Base-by-base conservation (phyloP, 192 early-diverging fungal genomes). In the Coemansia sp. region DNA sequence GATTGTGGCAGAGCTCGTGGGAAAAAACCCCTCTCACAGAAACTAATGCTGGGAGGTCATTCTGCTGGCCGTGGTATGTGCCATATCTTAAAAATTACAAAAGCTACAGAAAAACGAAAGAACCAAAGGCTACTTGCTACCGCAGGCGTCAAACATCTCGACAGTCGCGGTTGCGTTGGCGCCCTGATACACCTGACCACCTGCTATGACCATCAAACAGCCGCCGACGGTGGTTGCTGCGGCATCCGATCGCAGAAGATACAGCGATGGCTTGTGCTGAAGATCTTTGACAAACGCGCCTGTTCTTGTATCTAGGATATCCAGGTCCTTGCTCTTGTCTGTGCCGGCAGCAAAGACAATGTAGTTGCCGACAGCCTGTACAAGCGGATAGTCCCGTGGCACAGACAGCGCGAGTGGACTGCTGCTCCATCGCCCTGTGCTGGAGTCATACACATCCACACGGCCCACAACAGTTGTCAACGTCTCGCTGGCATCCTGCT, bases 131-230 rank as follows among this genome's bases (percentile, higher is more conserved):
- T 26, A 26, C 26, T 26, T 26, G 26, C 26, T 26, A 5, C 39
- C 48, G 68, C 80, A 82, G 41, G 74, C 75, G 32, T 77, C 56
- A 57, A 82, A 82, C 66, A 82, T 71, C 66, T 82, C 80, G n/a
- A 82, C 80, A 0, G 80, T 77, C 1, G 68, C 75, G 1, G 80
- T 82, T 8, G 71, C 56, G 37, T 77, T 82, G 57, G 68, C 68
- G 58, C 80, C 72, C 54, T 77, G 71, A 62, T 82, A 77, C 16
- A 82, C 80, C 0, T 48, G 58, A 9, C 80, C 80, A 19, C 80
- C 80, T 37, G 72, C 80, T 41, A 82, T 63, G 21, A 82, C 61
- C 46, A 82, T 41, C 52, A 82, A 63, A 49, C 80, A 82, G 52
- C 62, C 41, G 41, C 74, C 75, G 19, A 82, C 57, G 3, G 75